Evolutionary conservation across 1,284 basidiomycete genomes (phyloP).

Genomic region (Ustilago bromivora): DNA sequence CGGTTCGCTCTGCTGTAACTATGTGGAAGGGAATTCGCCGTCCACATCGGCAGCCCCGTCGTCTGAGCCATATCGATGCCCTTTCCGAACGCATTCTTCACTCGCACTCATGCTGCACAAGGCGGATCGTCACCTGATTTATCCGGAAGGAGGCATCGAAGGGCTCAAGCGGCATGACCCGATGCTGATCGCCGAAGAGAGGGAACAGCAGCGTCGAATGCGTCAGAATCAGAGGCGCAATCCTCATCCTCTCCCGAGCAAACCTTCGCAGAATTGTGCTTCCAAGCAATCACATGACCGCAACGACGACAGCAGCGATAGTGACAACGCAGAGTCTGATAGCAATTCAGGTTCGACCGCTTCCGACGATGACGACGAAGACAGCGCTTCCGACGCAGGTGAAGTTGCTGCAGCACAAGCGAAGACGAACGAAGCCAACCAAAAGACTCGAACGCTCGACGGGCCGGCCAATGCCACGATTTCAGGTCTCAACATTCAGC

Average conservation of each 20-base stretch:
- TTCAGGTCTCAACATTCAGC: constrained; percentile 65
- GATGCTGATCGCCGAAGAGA: constrained; percentile 60
- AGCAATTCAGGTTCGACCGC: neutral
- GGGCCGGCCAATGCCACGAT: constrained; percentile 63
- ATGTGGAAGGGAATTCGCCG: constrained; percentile 40
- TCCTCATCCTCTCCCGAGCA: constrained; percentile 25
- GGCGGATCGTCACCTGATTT: constrained; percentile 66
- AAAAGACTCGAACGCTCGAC: constrained; percentile 39
- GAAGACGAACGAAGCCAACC: constrained; percentile 4
- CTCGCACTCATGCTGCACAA: constrained; percentile 62
- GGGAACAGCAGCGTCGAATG: constrained; percentile 40
- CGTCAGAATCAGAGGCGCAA: constrained; percentile 29
- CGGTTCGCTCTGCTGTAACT: constrained; percentile 39
- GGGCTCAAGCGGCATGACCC: constrained; percentile 63
- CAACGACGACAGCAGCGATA: neutral
- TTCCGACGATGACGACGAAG: constrained; percentile 13
- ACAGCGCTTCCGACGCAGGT: constrained; percentile 7
- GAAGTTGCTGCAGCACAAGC: neutral
- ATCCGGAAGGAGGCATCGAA: constrained; percentile 62
- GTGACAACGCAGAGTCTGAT: neutral
- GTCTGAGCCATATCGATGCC: constrained; percentile 27
- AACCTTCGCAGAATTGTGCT: constrained; percentile 1
- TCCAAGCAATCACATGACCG: neutral
- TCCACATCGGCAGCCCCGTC: constrained; percentile 23
- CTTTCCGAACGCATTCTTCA: constrained; percentile 39